phyloP scores from a whole-genome alignment of 768 basidiomycete genomes.

The Serendipita sp. region DNA sequence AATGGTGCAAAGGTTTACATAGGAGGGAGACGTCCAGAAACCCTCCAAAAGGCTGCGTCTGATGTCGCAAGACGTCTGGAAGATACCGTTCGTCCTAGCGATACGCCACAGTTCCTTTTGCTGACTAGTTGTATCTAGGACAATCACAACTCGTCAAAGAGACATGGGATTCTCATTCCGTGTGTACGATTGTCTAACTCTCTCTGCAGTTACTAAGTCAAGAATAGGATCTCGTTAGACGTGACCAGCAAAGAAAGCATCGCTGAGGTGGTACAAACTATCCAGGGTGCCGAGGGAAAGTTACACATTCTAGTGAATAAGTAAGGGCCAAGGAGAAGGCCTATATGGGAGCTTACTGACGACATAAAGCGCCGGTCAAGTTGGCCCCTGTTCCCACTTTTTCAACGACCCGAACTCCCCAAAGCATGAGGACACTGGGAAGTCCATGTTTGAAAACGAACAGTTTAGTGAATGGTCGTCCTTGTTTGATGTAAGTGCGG shows the following conservation, averaged over 20 bases:
- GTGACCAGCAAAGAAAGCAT: conserved; percentile 58
- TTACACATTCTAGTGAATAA: conserved; percentile 73
- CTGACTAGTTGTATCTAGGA: not conserved
- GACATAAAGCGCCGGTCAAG: conserved; percentile 48
- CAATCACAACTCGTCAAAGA: not conserved
- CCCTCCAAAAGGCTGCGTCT: conserved; percentile 28
- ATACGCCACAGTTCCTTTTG: not conserved
- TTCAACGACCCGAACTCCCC: conserved; percentile 29
- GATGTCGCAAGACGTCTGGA: not conserved
- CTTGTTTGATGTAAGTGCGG: conserved; percentile 25
- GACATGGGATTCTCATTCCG: not conserved
- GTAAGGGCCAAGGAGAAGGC: conserved; percentile 23
- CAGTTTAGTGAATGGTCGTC: conserved; percentile 44
- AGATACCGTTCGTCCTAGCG: conserved; percentile 15
- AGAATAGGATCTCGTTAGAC: conserved; percentile 46
- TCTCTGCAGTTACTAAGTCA: not conserved
- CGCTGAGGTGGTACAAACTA: conserved; percentile 30
- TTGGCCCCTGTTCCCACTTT: conserved; percentile 45
- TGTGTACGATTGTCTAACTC: not conserved
- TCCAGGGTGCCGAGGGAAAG: conserved; percentile 46
- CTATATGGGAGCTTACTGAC: not conserved
- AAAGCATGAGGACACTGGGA: conserved; percentile 44
- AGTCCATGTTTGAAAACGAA: conserved; percentile 54
- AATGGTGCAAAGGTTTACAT: conserved; percentile 73
- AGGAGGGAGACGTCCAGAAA: conserved; percentile 48